These are phyloP conservation scores for Xylaria sp. DNA, from an alignment of 2,329 filamentous ascomycete genomes.

Conservation along the genomic window DNA sequence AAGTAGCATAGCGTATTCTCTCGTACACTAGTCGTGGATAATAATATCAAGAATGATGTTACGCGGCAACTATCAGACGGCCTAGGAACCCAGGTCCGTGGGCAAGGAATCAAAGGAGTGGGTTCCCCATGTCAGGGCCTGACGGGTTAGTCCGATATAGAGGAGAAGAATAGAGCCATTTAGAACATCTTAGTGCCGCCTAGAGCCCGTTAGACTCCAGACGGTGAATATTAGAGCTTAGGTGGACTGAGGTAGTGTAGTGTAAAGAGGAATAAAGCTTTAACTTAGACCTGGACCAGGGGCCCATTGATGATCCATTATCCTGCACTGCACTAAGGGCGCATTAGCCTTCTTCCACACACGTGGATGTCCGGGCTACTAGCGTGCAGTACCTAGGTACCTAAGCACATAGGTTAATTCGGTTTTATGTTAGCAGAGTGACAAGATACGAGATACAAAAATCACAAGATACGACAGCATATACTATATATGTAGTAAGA, in stretches of 20 bases:
- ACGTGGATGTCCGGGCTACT: conserved; percentile 32
- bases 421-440: conserved; percentile 13
- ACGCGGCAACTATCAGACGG: conserved; percentile 11
- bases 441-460: too few species aligned
- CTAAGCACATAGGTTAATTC: too few species aligned
- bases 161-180: background rate
- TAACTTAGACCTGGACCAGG: background rate
- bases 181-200: background rate
- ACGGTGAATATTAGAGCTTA: background rate
- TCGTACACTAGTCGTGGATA: conserved; percentile 17
- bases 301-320: conserved; percentile 25
- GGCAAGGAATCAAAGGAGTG: conserved; percentile 31
- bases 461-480: too few species aligned
- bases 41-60: conserved; percentile 13
- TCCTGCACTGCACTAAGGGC: background rate
- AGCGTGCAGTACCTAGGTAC: too few species aligned
- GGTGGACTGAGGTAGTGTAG: background rate
- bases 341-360: conserved; percentile 16
- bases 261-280: background rate
- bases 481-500: background rate
- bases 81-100: conserved; percentile 31
- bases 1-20: conserved; percentile 4
- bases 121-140: conserved; percentile 18
- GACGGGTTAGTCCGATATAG: background rate
- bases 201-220: conserved; percentile 10